Evolutionary conservation across 345 rosid species (phyloP), one percentile per base, ranked within the genome.

Genomic region (Jatropha curcas): DNA sequence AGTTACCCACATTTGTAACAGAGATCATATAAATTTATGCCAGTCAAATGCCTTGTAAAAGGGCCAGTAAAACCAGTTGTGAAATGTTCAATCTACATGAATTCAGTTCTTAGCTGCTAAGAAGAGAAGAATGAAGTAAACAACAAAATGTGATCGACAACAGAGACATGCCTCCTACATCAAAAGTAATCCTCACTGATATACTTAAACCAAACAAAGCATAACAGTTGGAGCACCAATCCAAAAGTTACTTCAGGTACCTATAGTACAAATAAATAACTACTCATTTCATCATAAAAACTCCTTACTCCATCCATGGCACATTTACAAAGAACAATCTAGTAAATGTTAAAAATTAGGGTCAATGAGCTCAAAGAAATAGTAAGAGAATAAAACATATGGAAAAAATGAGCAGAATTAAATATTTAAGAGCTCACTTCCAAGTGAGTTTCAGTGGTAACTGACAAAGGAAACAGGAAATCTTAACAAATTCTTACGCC

Each of bases 181-280:
- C 43, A 46, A 76, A 60, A 71, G 56, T 59, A 58, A 16, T 52
- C 37, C 30, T 61, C 72, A 51, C 10, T 22, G 56, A 27, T n/a
- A 19, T 59, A 48, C 63, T 37, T 66, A 34, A 59, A 65, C 37
- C 66, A 46, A 50, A 71, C 9, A 71, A 25, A 34, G 61, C 55
- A 12, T 27, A 50, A 67, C 34, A 60, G 19, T 27, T 14, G 0
- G 31, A 20, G 50, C 12, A 62, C 71, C n/a, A 20, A 59, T 58
- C 66, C 67, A 70, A 76, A 28, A 4, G 53, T 70, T 56, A 35
- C 50, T 45, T 64, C 59, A 71, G 48, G 80, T 76, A 58, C 72
- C 80, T 76, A 14, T 48, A 64, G 58, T 9, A 31, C 67, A 58
- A 37, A 34, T 52, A 65, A 70, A 28, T 31, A 31, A 43, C 13